These are phyloP conservation scores for Hygrophorus pudorinus DNA, from an alignment of 768 basidiomycete species.

Conservation along the genomic window DNA sequence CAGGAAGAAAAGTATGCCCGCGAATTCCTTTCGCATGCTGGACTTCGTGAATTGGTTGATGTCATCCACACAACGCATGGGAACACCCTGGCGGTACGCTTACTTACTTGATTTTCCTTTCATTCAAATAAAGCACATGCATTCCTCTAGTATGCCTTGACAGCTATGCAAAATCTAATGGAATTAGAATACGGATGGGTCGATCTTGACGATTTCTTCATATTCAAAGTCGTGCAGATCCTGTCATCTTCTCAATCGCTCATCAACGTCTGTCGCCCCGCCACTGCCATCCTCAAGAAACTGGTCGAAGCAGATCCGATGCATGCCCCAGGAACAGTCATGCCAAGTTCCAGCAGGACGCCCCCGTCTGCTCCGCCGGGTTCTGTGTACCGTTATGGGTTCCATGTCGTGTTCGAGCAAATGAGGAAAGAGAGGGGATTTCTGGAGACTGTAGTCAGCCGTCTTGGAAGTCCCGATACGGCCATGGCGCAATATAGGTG, in stretches of 20 bases:
- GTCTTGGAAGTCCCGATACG: slow-evolving; percentile 74
- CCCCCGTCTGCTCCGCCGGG: slow-evolving; percentile 46
- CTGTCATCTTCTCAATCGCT: slow-evolving; percentile 64
- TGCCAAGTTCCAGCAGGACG: slow-evolving; percentile 50
- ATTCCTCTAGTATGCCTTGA: slow-evolving; percentile 61
- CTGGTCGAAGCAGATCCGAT: slow-evolving; percentile 81
- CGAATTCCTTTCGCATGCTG: slow-evolving; percentile 67
- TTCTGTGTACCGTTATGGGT: slow-evolving; percentile 81
- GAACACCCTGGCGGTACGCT: slow-evolving; percentile 74
- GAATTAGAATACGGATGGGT: slow-evolving; percentile 80
- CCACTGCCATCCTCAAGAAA: slow-evolving; percentile 81
- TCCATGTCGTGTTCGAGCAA: slow-evolving; percentile 70
- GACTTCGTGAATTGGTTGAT: slow-evolving; percentile 59
- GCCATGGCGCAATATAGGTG: slow-evolving; percentile 80
- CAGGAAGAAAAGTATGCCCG: slow-evolving; percentile 79
- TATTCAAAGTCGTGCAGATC: slow-evolving; percentile 68
- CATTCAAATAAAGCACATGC: background rate
- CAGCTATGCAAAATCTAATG: slow-evolving; percentile 82
- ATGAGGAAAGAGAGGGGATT: slow-evolving; percentile 65
- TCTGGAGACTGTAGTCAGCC: slow-evolving; percentile 73
- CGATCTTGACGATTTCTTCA: slow-evolving; percentile 60
- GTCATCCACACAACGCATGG: slow-evolving; percentile 61
- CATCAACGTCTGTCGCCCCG: slow-evolving; percentile 88
- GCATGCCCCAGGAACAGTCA: slow-evolving; percentile 47
- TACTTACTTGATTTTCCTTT: slow-evolving; percentile 3